Percentiles rank a stretch among this genome's conserved stretches.
phyloP scores from a whole-genome alignment of 208 protist genomes.

The Zelonia costaricensis region DNA sequence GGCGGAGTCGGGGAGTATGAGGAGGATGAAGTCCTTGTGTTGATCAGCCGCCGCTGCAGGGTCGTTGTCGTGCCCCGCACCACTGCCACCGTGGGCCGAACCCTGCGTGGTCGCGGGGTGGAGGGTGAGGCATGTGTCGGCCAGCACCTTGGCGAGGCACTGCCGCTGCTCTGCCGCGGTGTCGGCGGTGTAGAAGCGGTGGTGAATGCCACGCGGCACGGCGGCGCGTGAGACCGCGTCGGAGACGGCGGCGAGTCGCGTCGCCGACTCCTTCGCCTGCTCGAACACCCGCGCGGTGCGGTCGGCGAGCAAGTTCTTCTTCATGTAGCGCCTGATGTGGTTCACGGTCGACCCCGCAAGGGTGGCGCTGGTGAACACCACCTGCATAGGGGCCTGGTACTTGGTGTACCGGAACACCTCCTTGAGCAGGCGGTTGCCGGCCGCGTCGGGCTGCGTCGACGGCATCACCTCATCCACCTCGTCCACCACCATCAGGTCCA shows the following conservation, averaged over 20 bases:
- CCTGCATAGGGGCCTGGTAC: conserved; percentile 87
- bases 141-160: conserved; percentile 51
- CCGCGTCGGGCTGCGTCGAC: conserved; percentile 49
- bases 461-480: conserved; percentile 90
- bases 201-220: conserved; percentile 68
- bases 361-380: conserved; percentile 89
- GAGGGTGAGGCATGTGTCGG: conserved; percentile 25
- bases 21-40: conserved; percentile 37
- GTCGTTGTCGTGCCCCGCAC: background rate
- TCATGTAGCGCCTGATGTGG: conserved; percentile 88
- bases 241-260: conserved; percentile 21
- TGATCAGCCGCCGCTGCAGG: background rate
- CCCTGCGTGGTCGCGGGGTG: background rate
- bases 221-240: conserved; percentile 50
- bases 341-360: conserved; percentile 84
- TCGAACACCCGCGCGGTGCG: conserved; percentile 80
- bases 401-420: conserved; percentile 83
- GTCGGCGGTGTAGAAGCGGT: conserved; percentile 85
- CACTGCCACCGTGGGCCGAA: background rate
- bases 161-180: conserved; percentile 71
- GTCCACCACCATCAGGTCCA: conserved; percentile 86
- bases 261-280: conserved; percentile 15
- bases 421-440: conserved; percentile 82
- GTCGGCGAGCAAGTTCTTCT: conserved; percentile 80
- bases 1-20: conserved; percentile 68